Conservation (phyloP, 1,284 basidiomycete genomes). For the Phlebopus sp. region DNA sequence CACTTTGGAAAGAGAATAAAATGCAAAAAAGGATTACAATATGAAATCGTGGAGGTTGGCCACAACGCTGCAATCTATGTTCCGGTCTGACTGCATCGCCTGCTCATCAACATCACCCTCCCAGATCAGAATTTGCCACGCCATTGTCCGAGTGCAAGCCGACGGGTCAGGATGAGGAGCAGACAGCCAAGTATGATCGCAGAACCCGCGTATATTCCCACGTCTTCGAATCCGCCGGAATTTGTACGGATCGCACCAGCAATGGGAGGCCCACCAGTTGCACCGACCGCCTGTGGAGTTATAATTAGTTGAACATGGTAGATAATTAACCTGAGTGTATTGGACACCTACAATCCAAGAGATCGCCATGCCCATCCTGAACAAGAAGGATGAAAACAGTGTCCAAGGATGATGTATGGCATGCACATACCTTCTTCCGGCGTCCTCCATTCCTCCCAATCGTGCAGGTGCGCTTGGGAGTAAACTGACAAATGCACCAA, state of each 20-base stretch:
- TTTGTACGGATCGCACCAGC: slow-evolving; percentile 39
- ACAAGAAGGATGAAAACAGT: not conserved
- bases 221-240: slow-evolving; percentile 32
- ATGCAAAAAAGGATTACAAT: no score
- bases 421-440: slow-evolving; percentile 39
- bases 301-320: not conserved
- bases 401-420: slow-evolving; percentile 34
- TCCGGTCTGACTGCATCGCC: not conserved
- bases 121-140: slow-evolving; percentile 14
- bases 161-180: slow-evolving; percentile 12
- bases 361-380: slow-evolving; percentile 9
- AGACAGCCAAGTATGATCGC: slow-evolving; percentile 7
- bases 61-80: not conserved
- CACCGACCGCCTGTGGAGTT: slow-evolving; percentile 31
- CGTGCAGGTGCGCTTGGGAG: slow-evolving; percentile 35
- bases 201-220: slow-evolving; percentile 41
- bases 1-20: no score
- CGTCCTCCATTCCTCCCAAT: slow-evolving; percentile 38
- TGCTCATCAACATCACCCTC: not conserved
- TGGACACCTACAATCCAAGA: slow-evolving; percentile 3
- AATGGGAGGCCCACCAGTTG: slow-evolving; percentile 43
- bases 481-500: slow-evolving; percentile 36
- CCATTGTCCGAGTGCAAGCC: slow-evolving; percentile 14
- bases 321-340: no score
- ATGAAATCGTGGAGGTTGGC: no score